Conservation (phyloP, 2,329 filamentous ascomycete species). For the Calonectria multiphialidica region DNA sequence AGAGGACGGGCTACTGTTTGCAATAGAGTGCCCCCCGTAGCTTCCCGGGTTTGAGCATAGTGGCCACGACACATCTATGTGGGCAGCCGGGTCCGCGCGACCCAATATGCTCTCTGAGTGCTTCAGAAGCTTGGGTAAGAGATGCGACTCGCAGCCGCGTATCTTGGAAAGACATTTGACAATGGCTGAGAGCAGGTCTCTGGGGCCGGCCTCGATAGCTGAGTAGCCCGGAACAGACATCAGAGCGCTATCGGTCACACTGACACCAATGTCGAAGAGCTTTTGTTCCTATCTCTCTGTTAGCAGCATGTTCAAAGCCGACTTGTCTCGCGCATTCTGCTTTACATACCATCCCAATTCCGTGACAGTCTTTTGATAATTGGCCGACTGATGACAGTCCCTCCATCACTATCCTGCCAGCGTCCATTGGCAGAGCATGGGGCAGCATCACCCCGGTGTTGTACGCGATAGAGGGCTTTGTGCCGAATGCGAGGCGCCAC, state of each 20-base stretch:
- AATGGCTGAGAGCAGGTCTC: conserved; percentile 44
- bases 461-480: conserved; percentile 37
- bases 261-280: conserved; percentile 47
- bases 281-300: conserved; percentile 46
- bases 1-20: conserved; percentile 28
- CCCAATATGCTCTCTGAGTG: conserved; percentile 36
- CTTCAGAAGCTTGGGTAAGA: conserved; percentile 43
- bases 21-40: background rate
- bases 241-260: conserved; percentile 44
- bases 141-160: conserved; percentile 43
- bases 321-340: background rate
- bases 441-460: conserved; percentile 36
- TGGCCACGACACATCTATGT: conserved; percentile 27
- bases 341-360: conserved; percentile 45
- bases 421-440: conserved; percentile 43
- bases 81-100: conserved; percentile 22
- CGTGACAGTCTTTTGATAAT: conserved; percentile 47
- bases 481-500: conserved; percentile 47
- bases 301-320: conserved; percentile 14
- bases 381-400: conserved; percentile 40
- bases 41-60: background rate
- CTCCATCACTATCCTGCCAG: conserved; percentile 45
- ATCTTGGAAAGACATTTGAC: conserved; percentile 41
- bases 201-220: conserved; percentile 43
- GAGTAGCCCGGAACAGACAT: conserved; percentile 34